Base-by-base conservation (phyloP, 805 yeast species). In the Phaffomyces opuntiae region DNA sequence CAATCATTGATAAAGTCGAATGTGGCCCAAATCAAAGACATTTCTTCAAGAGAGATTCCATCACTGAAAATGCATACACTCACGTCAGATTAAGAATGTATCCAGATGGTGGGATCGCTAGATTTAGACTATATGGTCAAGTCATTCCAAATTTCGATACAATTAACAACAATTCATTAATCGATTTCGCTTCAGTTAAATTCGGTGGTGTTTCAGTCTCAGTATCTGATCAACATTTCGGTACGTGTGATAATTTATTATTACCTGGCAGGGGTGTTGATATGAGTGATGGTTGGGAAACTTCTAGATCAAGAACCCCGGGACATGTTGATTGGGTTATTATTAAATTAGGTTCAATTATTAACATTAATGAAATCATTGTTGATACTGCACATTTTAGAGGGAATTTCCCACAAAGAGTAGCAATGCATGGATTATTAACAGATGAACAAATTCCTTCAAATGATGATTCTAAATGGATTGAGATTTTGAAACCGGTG, bases 221-320 rank as follows among this genome's bases (percentile, higher is more conserved):
- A 12, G 80, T 77, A 55, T 83, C 95, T 2, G 96, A 93, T 68
- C 96, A 91, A 69, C 98, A 90, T 67, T 91, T 91, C 60, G 95
- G 96, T 35, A 77, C 91, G 39, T 95, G 90, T 35, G 95, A 87
- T 63, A 91, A 91, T 68, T 70, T 91, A 50, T 68, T 91, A 47
- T 70, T 91, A 45, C 97, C 97, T 2, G 98, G 98, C 14, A 79
- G 97, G 49, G 99, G 99, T 43, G 78, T 75, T 56, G 96, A 91
- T 65, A 91, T 91, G 98, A 80, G 93, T 42, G 98, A 93, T 61
- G 99, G 99, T 13, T 91, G 99, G 99, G 99, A 91, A 64, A 91
- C 99, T 24, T 79, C 78, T 56, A 79, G 99, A 63, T 88, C 96
- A 2, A 77, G 98, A 62, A 72, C 69, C 12, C 77, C 81, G 5